Evolutionary conservation across 805 yeast species (phyloP), one percentile per base, ranked within the genome.

Genomic region (Schizosaccharomyces osmophilus): DNA sequence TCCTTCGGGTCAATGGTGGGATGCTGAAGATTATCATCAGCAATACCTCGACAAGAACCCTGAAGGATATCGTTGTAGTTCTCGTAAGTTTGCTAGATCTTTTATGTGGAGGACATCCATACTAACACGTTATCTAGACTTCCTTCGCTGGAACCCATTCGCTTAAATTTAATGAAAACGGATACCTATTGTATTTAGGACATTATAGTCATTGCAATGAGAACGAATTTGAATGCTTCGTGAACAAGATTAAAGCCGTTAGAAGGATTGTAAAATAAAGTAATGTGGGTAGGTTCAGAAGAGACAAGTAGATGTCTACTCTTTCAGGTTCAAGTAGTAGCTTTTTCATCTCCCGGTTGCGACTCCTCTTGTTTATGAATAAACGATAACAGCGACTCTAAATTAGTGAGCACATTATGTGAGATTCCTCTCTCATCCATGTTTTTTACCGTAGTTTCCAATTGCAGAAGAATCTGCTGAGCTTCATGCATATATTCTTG

Each of bases 21-120:
- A 89, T 69, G 97, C 97, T n/a, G 98, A 90, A 72, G 89, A 82
- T 45, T 90, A 89, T 70, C 98, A 90, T 71, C 97, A 90, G 70
- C 68, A 77, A 64, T 90, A 93, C 70, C 75, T 90, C 67, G 77
- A 78, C 62, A 82, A 80, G 68, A 87, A 90, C 70, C 95, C 96
- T 2, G 72, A 74, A 4, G 97, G 97, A 4, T 87, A 54, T 6
- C 62, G 48, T 11, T 59, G 61, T 26, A 24, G 51, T 15, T 19
- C 61, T 15, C 61, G 57, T 51, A 51, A 24, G 57, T 24, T 19
- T 15, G 15, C n/a, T 6, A 45, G 13, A 11, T 45, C 11, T 8
- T 24, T 9, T 19, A 4, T n/a, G 26, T 4, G 13, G 11, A 3
- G 5, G 51, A n/a, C 11, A 45, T 9, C 4, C 3, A 11, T 45